These are phyloP conservation scores for Lepidium sativum DNA, from an alignment of 345 rosid genomes.

Conservation along the genomic window DNA sequence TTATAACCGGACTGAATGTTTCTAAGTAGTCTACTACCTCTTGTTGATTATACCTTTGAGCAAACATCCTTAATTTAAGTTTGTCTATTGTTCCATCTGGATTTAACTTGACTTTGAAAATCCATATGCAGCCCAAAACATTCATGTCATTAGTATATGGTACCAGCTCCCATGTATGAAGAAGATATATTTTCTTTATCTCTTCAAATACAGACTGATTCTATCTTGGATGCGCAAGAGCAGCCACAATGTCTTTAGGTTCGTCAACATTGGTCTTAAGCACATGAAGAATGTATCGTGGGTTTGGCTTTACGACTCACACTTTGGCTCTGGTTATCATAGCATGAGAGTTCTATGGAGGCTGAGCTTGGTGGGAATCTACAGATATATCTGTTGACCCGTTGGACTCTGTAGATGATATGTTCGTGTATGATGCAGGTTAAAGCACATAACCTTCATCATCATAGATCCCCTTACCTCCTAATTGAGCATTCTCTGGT, in stretches of 20 bases:
- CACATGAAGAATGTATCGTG: neutral
- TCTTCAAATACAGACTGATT: neutral
- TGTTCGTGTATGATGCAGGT: too few species aligned
- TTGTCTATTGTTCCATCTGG: neutral
- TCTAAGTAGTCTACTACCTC: neutral
- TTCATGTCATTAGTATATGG: neutral
- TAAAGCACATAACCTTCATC: too few species aligned
- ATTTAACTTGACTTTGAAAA: neutral
- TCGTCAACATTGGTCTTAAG: accelerated
- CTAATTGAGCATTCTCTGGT: too few species aligned
- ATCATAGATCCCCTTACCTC: too few species aligned
- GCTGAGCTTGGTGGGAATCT: too few species aligned
- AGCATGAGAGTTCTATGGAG: neutral
- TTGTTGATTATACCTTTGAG: neutral
- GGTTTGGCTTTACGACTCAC: neutral
- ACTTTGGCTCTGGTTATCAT: neutral
- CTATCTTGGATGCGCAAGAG: neutral
- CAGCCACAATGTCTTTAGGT: neutral
- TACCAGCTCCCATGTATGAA: neutral
- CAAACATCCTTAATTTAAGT: neutral
- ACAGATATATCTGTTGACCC: too few species aligned
- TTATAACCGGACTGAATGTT: neutral
- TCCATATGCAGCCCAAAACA: neutral
- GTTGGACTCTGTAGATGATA: too few species aligned
- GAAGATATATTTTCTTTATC: neutral